phyloP scores from a whole-genome alignment of 495 filamentous ascomycete species.

The Talaromyces wortmannii region DNA sequence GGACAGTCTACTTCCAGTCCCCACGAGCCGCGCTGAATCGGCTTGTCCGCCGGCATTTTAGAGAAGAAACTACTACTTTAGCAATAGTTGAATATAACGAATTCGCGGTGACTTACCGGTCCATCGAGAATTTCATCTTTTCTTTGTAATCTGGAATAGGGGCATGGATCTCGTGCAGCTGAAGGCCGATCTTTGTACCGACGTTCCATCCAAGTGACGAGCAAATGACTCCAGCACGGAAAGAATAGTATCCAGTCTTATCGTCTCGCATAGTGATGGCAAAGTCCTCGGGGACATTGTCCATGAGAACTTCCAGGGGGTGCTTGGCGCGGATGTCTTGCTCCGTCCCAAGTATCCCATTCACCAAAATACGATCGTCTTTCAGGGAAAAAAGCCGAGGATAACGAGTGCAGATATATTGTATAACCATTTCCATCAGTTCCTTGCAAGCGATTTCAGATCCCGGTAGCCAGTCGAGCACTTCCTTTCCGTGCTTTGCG shows the following conservation, averaged over 20 bases:
- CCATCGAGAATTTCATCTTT: conserved; percentile 87
- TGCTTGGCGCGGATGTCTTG: conserved; percentile 55
- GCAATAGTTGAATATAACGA: conserved; percentile 1
- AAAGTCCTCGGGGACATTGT: conserved; percentile 88
- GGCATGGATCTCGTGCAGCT: conserved; percentile 67
- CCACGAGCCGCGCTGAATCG: conserved; percentile 89
- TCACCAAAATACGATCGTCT: conserved; percentile 58
- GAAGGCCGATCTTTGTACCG: conserved; percentile 64
- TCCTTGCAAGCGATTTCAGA: conserved; percentile 81
- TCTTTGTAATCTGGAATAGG: conserved; percentile 84
- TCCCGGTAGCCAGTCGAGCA: conserved; percentile 68
- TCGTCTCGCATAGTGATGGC: conserved; percentile 71
- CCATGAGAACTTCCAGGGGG: conserved; percentile 66
- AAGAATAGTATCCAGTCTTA: conserved; percentile 62
- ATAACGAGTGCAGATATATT: conserved; percentile 74
- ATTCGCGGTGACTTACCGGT: conserved; percentile 44
- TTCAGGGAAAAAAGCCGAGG: conserved; percentile 68
- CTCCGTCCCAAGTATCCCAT: conserved; percentile 60
- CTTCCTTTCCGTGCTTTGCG: conserved; percentile 50
- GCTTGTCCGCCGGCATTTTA: conserved; percentile 64
- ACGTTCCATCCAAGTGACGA: conserved; percentile 79
- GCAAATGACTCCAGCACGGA: conserved; percentile 76
- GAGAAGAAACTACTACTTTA: conserved; percentile 58
- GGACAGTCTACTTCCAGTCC: conserved; percentile 71
- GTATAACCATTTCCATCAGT: conserved; percentile 82